Percentiles rank a stretch among this genome's conserved stretches.
phyloP scores from a whole-genome alignment of 148 eudicot species.

The Vaccinium macrocarpon region DNA sequence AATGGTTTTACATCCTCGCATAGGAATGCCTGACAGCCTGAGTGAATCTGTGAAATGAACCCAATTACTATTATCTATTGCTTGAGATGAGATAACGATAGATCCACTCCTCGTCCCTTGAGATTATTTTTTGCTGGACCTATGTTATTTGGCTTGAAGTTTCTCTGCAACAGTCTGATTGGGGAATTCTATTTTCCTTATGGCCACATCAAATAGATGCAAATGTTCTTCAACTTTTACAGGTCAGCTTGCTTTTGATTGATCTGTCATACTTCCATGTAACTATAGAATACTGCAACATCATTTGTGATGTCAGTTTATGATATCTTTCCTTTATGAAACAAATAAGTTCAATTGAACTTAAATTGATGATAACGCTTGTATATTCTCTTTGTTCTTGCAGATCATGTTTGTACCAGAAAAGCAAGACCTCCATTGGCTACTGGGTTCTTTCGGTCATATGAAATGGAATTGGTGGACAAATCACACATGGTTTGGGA shows the following conservation, averaged over 20 bases:
- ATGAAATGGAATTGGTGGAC: not conserved
- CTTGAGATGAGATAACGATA: not conserved
- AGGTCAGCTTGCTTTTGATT: constrained; percentile 13
- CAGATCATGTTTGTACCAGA: not conserved
- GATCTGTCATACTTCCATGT: not conserved
- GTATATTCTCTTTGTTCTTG: not conserved
- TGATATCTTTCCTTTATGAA: not conserved
- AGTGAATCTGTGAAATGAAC: not conserved
- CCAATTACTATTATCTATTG: not conserved
- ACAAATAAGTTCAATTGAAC: not conserved
- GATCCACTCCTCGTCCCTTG: not conserved
- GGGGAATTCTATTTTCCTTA: not conserved
- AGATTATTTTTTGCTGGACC: not conserved
- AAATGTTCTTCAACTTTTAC: not conserved
- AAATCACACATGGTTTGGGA: not conserved
- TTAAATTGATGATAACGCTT: not conserved
- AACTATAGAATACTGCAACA: not conserved
- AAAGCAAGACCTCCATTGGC: not conserved
- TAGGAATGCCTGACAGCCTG: constrained; percentile 2
- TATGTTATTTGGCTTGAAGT: not conserved
- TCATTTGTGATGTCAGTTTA: not conserved
- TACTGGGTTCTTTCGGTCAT: not conserved
- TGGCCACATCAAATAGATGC: not conserved
- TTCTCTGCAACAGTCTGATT: not conserved
- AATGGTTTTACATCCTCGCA: not conserved